These are phyloP conservation scores for Acanthamoeba sp. DNA, from an alignment of 208 protist species.

Conservation along the genomic window DNA sequence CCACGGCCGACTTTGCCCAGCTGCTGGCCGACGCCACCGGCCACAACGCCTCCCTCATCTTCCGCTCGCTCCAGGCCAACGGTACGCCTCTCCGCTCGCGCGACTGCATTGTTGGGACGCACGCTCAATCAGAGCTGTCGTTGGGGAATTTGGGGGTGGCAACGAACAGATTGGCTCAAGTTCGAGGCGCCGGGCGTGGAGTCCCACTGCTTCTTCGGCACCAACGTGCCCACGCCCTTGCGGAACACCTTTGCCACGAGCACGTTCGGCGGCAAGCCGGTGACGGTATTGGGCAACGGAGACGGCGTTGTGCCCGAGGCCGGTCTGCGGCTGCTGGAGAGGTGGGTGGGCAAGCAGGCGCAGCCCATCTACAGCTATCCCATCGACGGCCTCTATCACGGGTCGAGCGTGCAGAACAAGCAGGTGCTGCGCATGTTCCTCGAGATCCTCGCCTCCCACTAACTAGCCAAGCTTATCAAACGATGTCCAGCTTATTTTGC, in stretches of 20 bases:
- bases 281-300: neutral
- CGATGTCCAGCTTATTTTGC: too few species aligned
- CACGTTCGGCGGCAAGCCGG: neutral
- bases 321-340: neutral
- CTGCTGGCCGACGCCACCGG: neutral
- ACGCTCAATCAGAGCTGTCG: neutral
- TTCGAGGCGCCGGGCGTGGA: neutral
- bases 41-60: neutral
- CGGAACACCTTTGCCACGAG: neutral
- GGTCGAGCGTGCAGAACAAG: neutral
- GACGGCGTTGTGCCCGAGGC: conserved; percentile 10
- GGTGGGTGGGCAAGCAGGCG: neutral
- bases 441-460: neutral
- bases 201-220: neutral
- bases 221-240: neutral
- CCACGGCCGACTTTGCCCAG: neutral
- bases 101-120: too few species aligned
- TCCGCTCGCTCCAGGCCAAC: neutral
- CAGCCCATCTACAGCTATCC: conserved; percentile 28
- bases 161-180: neutral
- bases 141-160: neutral
- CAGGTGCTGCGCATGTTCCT: neutral
- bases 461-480: too few species aligned
- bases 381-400: neutral
- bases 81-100: neutral